Base-by-base conservation (phyloP, 345 rosid genomes). In the Pugionium cornutum region DNA sequence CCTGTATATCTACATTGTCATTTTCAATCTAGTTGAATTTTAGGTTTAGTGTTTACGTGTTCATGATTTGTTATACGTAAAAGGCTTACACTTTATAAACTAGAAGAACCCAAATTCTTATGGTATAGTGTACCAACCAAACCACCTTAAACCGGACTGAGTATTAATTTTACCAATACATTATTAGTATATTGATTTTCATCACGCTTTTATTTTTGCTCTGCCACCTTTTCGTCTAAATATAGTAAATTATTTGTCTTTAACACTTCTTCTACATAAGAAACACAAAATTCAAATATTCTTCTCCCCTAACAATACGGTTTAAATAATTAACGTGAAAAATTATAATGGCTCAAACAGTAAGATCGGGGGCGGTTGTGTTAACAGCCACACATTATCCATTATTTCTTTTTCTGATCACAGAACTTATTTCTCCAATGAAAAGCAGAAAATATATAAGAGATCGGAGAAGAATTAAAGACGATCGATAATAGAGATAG, bases 331-430 rank as follows among this genome's bases (percentile, higher is more conserved):
- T 55, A 47, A 57, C 4, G 27, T 33, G 10, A 51, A 34, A 46
- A 9, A 0, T 41, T 57, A 1, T 57, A 35, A 65, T 72, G 66
- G 76, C 71, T 72, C 36, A 29, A 57, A 58, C 76, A 71, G 54
- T 72, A 72, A 64, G 55, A 51, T 42, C 48, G 76, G 76, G 58
- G 7, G 34, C 27, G 41, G 59, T 49, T 64, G 46, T 54, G 69
- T 72, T 72, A 49, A 64, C 3, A 72, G 66, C 76, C 76, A 72
- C 76, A 59, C 45, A 73, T 37, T 3, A 52, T 40, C 4, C 46
- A 36, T 45, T 66, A 73, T 73, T 73, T 65, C 37, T 65, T 65
- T 51, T 72, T 58, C 54, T 31, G 35, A 61, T 40, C 55, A 27
- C 55, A 36, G 35, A 43, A 43, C 34, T 33, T 30, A 3, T 30